Percentiles rank a stretch among this genome's conserved stretches.
Conservation (phyloP, 495 filamentous ascomycete species). For the Talaromyces thailandensis region DNA sequence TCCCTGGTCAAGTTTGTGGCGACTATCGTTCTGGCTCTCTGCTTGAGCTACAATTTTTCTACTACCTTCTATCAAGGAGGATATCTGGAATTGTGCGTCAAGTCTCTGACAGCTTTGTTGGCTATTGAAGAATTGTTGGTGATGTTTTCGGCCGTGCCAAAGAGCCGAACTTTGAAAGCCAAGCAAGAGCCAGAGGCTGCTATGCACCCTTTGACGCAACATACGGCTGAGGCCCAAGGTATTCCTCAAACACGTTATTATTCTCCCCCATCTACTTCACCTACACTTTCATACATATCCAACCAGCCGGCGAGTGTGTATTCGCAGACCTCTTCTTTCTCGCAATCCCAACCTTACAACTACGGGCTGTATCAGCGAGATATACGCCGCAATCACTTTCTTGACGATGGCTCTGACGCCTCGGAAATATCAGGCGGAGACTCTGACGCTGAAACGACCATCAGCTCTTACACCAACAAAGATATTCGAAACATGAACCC, state of each 20-base stretch:
- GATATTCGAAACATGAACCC: conserved; percentile 34
- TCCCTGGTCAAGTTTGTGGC: conserved; percentile 1
- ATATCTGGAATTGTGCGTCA: not conserved
- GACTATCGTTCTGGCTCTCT: not conserved
- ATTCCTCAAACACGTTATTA: conserved; percentile 13
- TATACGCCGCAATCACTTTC: conserved; percentile 14
- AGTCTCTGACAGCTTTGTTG: not conserved
- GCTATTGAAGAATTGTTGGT: conserved; percentile 3
- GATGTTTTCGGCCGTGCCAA: conserved; percentile 19
- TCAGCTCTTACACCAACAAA: conserved; percentile 29
- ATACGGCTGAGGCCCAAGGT: not conserved
- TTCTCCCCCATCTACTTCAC: conserved; percentile 12
- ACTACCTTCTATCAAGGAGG: not conserved
- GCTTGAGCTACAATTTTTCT: conserved; percentile 2
- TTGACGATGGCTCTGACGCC: conserved; percentile 17
- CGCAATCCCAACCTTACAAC: conserved; percentile 15
- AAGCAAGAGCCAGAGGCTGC: not conserved
- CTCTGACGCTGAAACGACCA: conserved; percentile 33
- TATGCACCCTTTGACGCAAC: conserved; percentile 7
- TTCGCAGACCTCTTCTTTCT: conserved; percentile 6
- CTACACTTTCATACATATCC: conserved; percentile 19
- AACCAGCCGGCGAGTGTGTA: not conserved
- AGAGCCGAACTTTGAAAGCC: not conserved
- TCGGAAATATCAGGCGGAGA: conserved; percentile 22
- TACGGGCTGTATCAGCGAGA: conserved; percentile 1